These are phyloP conservation scores for Colletotrichum sp. DNA, from an alignment of 2,329 filamentous ascomycete genomes.

Conservation along the genomic window DNA sequence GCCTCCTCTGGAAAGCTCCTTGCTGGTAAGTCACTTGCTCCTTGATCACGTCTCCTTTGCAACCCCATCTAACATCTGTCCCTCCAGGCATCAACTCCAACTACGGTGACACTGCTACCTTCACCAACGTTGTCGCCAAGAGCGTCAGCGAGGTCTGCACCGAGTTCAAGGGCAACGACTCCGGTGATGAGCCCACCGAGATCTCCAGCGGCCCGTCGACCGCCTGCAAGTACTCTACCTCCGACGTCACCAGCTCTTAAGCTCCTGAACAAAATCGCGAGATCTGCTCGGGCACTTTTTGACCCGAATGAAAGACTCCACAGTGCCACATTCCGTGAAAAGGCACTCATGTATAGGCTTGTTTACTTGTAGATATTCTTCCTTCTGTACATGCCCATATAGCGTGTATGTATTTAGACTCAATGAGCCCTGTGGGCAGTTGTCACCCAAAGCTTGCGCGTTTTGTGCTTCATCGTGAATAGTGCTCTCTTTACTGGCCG, in stretches of 20 bases:
- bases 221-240: conserved; percentile 15
- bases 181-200: conserved; percentile 15
- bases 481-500: neutral
- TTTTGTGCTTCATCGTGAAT: neutral
- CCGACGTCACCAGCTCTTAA: conserved; percentile 2
- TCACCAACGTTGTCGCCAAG: neutral
- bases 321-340: neutral
- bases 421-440: conserved; percentile 4
- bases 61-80: neutral
- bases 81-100: conserved; percentile 20
- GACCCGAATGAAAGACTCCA: neutral
- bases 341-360: neutral
- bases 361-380: conserved; percentile 19
- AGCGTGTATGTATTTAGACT: conserved; percentile 2
- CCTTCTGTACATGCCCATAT: neutral
- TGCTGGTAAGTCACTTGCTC: no score
- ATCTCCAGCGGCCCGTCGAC: conserved; percentile 7
- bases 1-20: conserved; percentile 21
- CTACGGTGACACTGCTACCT: conserved; percentile 20
- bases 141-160: conserved; percentile 18
- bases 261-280: neutral
- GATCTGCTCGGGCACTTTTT: neutral
- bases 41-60: no score
- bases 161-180: conserved; percentile 14
- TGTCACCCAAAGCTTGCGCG: neutral